A percentile compares a stretch with the other conserved stretches of the same genome.
These are phyloP conservation scores for Prunus padus DNA, from an alignment of 306 rosid species.

Conservation along the genomic window DNA sequence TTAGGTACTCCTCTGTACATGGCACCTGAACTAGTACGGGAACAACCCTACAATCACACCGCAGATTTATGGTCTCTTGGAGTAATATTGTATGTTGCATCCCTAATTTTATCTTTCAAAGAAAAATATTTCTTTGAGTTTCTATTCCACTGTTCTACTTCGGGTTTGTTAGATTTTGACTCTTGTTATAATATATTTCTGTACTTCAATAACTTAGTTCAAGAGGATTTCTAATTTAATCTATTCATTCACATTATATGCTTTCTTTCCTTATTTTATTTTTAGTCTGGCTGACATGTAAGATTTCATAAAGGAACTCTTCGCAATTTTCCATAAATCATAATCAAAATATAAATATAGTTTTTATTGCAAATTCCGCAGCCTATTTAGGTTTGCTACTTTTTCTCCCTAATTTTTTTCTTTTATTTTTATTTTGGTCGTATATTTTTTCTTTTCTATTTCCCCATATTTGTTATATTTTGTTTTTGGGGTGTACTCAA, in stretches of 20 bases:
- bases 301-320: not conserved
- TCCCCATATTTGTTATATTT: constrained; percentile 22
- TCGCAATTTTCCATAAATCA: not conserved
- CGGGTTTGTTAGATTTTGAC: constrained; percentile 9
- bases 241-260: not conserved
- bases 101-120: constrained; percentile 7
- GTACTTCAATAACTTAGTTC: not conserved
- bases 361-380: not conserved
- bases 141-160: constrained; percentile 7
- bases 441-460: too few species aligned
- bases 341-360: not conserved
- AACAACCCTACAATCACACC: constrained; percentile 94
- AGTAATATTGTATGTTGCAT: constrained; percentile 73
- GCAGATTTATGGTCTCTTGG: constrained; percentile 99
- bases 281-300: not conserved
- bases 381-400: constrained; percentile 3
- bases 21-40: constrained; percentile 99
- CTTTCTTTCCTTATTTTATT: not conserved
- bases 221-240: not conserved
- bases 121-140: constrained; percentile 17
- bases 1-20: constrained; percentile 94
- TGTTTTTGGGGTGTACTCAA: constrained; percentile 21
- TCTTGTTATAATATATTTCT: constrained; percentile 8
- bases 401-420: constrained; percentile 12
- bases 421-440: not conserved